Evolutionary conservation across 2,329 filamentous ascomycete genomes (phyloP), one percentile per base, ranked within the genome.

Genomic region (Pseudogymnoascus sp.): DNA sequence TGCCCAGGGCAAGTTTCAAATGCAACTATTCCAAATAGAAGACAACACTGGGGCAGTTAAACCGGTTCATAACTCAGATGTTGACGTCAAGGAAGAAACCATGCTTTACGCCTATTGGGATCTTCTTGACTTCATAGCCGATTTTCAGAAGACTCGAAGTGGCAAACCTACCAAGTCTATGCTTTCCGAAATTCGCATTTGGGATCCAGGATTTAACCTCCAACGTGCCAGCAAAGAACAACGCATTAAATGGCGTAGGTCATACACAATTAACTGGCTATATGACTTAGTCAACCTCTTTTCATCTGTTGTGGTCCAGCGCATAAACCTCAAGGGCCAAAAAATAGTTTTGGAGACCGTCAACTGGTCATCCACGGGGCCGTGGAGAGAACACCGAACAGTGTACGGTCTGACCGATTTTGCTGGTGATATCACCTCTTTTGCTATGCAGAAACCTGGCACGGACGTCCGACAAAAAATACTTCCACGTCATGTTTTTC

Each of bases 221-320:
- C 65, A 70, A 61, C 50, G 57, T 1, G 76, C 76, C 0, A 78
- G 69, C n/a, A 69, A 75, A 9, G 69, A 76, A 4, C 68, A 81
- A 60, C 70, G 77, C 21, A 40, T 79, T 3, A 69, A 73, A 8
- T 83, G 80, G 80, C 78, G 80, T 6, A 76, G 78, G 1, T 67
- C 70, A 0, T 82, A 80, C 62, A 80, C 77, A 1, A 80, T 83
- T 65, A 80, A 78, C 64, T 82, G 79, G 79, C 74, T 83, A 0
- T 82, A 82, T 64, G 79, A 82, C 62, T 67, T 83, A 5, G 77
- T 82, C 66, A 82, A 80, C 61, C 26, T 79, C 4, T 80, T 75
- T 63, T 78, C 77, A 0, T 67, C 70, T 3, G 68, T 76, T 63
- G 76, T 79, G 17, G 70, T 78, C 1, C 74, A 79, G 62, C 71